Conservation (phyloP, 2,329 filamentous ascomycete species). For the Colletotrichum costaricense region DNA sequence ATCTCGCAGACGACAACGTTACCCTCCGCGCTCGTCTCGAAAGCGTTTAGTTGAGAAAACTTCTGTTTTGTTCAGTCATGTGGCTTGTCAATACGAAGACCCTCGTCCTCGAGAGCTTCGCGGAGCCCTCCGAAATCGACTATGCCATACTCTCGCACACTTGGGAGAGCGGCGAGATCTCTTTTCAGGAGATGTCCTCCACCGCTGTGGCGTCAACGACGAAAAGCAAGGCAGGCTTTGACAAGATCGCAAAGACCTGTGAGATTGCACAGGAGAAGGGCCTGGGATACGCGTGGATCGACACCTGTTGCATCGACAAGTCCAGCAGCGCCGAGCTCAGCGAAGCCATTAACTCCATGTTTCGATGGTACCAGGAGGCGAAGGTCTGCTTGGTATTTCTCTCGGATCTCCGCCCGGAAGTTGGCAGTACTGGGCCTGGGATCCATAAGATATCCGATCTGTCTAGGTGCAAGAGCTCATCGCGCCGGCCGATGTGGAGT, state of each 20-base stretch:
- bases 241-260: conserved; percentile 28
- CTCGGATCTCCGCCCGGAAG: conserved; percentile 28
- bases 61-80: conserved; percentile 12
- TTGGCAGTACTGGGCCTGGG: background rate
- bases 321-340: conserved; percentile 39
- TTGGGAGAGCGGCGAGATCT: conserved; percentile 41
- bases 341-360: conserved; percentile 40
- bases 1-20: too few relatives aligned
- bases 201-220: background rate
- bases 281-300: conserved; percentile 39
- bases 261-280: conserved; percentile 13
- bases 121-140: conserved; percentile 33
- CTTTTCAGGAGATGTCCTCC: conserved; percentile 36
- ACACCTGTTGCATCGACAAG: conserved; percentile 44
- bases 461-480: conserved; percentile 36
- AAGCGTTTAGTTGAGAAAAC: background rate
- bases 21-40: too few relatives aligned
- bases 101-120: conserved; percentile 25
- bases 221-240: conserved; percentile 17
- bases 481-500: conserved; percentile 31
- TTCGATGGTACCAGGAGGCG: conserved; percentile 38
- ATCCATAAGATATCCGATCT: background rate
- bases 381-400: conserved; percentile 38
- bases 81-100: conserved; percentile 37
- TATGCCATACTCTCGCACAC: conserved; percentile 44